A percentile compares a stretch with the other conserved stretches of the same genome.
Evolutionary conservation across 768 basidiomycete species (phyloP).

Genomic region (Galerina marginata): DNA sequence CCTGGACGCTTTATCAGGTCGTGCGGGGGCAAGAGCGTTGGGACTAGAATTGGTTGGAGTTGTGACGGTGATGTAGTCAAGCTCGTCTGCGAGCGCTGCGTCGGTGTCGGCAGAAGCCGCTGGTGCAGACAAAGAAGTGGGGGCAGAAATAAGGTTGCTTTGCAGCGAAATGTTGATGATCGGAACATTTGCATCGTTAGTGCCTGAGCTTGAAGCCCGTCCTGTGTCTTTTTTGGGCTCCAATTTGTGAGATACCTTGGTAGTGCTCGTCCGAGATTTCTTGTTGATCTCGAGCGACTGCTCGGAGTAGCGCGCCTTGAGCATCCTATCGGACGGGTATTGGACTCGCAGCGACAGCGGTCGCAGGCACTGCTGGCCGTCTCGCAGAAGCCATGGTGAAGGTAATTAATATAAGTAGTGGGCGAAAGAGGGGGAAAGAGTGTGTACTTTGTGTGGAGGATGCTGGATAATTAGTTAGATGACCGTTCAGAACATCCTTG

Average conservation of each 20-base stretch:
- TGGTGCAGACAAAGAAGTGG: conserved; percentile 26
- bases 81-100: conserved; percentile 66
- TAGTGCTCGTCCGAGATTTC: conserved; percentile 33
- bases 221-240: conserved; percentile 41
- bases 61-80: conserved; percentile 69
- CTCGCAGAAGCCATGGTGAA: conserved; percentile 31
- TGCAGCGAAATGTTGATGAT: conserved; percentile 58
- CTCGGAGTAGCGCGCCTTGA: conserved; percentile 56
- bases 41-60: conserved; percentile 38
- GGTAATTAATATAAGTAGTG: conserved; percentile 19
- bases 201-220: conserved; percentile 38
- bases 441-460: conserved; percentile 21
- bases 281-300: conserved; percentile 45
- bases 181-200: conserved; percentile 36
- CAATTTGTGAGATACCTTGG: conserved; percentile 33
- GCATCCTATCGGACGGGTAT: conserved; percentile 45
- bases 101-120: conserved; percentile 36
- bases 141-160: conserved; percentile 33
- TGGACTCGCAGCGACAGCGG: conserved; percentile 43
- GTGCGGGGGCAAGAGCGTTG: conserved; percentile 42
- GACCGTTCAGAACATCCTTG: conserved; percentile 23
- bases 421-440: conserved; percentile 18
- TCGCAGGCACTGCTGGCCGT: conserved; percentile 36
- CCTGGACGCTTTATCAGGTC: conserved; percentile 77
- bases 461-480: conserved; percentile 14